Evolutionary conservation across 495 filamentous ascomycete species (phyloP), one percentile per base, ranked within the genome.

Genomic region (Pseudomonodictys pantanalensis): DNA sequence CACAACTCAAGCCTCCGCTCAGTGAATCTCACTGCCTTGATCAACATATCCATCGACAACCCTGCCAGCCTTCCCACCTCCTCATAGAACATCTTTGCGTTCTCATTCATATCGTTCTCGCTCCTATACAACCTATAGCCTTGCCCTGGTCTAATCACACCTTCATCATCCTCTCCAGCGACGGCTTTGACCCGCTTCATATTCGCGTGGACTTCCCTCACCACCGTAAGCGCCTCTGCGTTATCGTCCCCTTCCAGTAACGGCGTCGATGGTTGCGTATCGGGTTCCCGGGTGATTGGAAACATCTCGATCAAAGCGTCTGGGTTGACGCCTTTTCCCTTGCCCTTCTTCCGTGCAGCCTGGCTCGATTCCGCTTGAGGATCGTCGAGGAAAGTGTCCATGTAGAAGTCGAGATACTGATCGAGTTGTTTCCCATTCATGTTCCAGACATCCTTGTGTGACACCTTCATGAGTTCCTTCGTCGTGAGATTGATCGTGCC

Each of bases 331-430:
- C 51, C 58, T 7, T 68, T 65, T 35, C 45, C 48, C 4, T 45
- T 62, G 46, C 58, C 25, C 32, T 39, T 46, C 24, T 15, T 52
- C 58, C 23, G 43, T 15, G 43, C 12, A 15, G 43, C 15, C 9
- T 51, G n/a, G 15, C 25, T 51, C 25, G 17, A 11, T 9, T 35
- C 47, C 6, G 17, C 25, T 3, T 20, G 25, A 2, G 15, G 56
- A 46, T 49, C 66, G 45, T 52, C 78, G 44, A 87, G 67, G 81
- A 86, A 95, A 26, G 77, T 90, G 62, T 81, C 79, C 68, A 92
- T 86, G 66, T 89, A 95, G 88, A 89, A 97, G 70, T 92, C 84
- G 78, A 98, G 77, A 58, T 95, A 95, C 47, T 87, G 81, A 60
- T 93, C 86, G 50, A 97, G 69, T 57, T 95, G 82, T 9, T 76